Evolutionary conservation across 805 yeast species (phyloP).

Genomic region (Wickerhamomyces hampshirensis): DNA sequence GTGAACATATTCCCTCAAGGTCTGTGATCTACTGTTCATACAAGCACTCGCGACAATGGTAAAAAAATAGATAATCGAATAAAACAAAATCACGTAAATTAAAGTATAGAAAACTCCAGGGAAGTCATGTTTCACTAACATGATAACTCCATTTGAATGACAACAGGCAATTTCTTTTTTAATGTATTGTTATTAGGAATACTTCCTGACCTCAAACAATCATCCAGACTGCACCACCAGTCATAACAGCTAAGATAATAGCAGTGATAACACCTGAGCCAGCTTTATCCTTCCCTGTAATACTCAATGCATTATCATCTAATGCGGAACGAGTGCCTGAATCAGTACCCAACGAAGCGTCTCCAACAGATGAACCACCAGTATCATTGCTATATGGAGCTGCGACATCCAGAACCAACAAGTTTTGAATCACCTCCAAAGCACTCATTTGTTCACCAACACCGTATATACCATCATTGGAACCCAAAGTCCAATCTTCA

Average conservation of each 20-base stretch:
- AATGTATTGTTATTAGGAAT: no score
- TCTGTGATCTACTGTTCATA: no score
- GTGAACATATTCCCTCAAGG: no score
- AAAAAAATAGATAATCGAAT: no score
- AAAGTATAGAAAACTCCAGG: no score
- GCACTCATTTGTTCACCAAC: conserved; percentile 80
- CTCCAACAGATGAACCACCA: conserved; percentile 56
- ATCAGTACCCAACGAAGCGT: conserved; percentile 46
- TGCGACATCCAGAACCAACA: conserved; percentile 38
- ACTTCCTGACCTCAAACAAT: conserved; percentile 42
- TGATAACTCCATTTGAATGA: no score
- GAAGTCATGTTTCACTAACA: no score
- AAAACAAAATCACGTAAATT: no score
- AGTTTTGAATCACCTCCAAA: conserved; percentile 53
- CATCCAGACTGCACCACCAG: conserved; percentile 82
- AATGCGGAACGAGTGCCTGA: conserved; percentile 33
- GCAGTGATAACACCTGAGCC: conserved; percentile 92
- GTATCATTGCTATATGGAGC: conserved; percentile 48
- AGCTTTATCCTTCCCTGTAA: conserved; percentile 64
- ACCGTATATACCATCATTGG: conserved; percentile 65
- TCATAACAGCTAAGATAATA: conserved; percentile 51
- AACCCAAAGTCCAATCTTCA: conserved; percentile 50
- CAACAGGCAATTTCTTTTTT: no score
- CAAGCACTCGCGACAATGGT: no score
- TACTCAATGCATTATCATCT: conserved; percentile 34